Base-by-base conservation (phyloP, 2,329 filamentous ascomycete genomes). In the Cladosporium cucumerinum region DNA sequence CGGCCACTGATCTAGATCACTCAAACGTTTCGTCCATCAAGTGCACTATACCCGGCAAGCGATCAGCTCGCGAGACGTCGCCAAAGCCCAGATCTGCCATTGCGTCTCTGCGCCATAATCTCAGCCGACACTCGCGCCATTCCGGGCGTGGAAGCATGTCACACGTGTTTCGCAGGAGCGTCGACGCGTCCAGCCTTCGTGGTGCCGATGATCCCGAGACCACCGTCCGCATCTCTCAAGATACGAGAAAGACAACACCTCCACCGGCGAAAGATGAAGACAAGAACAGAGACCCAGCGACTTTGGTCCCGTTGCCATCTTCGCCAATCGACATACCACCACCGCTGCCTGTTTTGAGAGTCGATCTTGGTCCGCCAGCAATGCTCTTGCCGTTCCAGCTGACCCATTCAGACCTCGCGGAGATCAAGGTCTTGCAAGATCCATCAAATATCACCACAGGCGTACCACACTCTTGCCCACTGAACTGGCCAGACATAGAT, bases 281-380 rank as follows among this genome's bases (percentile, higher is more conserved):
- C 16, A 26, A 11, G n/a, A 36, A 14, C 30, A 39, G 49, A 51
- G 43, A 57, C 28, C 26, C 46, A 18, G 61, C 61, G 11, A 30
- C 12, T 3, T 28, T 26, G 26, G 32, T 64, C 30, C 61, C 61
- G 7, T 39, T 64, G 11, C 61, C 61, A 14, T 64, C 61, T n/a
- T 71, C 70, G 32, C 71, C 72, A 2, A 70, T 74, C 36, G 52
- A 65, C 26, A 70, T 73, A 6, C 67, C 72, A 8, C 57, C 55
- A 3, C 34, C 65, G 16, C 39, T 66, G 26, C 66, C 71, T 28
- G 63, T 65, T n/a, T 64, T 72, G 18, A 65, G 66, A 14, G 64
- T 75, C 16, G 69, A 74, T 34, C 62, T 74, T 16, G 68, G 65
- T 7, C 66, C 69, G 26, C 26, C 68, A 12, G 67, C 63, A 23